Evolutionary conservation across 108 stramenopile species (phyloP), one percentile per base, ranked within the genome.

Genomic region (Nitzschia sp.): DNA sequence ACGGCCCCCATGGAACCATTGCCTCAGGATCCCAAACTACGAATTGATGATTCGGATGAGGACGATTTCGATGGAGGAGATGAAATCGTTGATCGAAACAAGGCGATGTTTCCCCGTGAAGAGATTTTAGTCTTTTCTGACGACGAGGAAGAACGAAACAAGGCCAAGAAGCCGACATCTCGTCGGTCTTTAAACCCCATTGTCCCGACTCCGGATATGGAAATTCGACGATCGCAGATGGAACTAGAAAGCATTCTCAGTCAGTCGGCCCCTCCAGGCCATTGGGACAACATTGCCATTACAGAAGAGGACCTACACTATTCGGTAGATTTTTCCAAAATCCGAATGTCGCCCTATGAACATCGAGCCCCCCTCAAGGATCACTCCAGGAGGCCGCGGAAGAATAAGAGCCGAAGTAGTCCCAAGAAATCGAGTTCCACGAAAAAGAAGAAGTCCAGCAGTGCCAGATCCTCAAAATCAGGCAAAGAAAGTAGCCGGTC

Each of bases 321-420:
- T 51, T 51, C 49, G 4, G n/a, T 19, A 9, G n/a, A 51, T 4
- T 51, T 51, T 19, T 21, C 49, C 17, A 19, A 23, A 51, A n/a
- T 51, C 13, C 38, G 49, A n/a, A 51, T 62, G 6, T 62, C 61
- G 15, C 61, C 61, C 4, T 24, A 15, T 13, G 61, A 62, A 26
- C 25, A 42, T 26, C 8, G 31, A 26, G 61, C 61, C 15, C 61
- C 61, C 19, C 61, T 62, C 36, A 62, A 62, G 38, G 61, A 62
- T 42, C 61, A 62, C 24, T 62, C 61, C 2, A 42, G 13, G 19
- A 18, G 61, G 23, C 42, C 61, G 21, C 36, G 42, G 6, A 62
- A 62, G 26, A 45, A 23, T 25, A 1, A 24, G 26, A 51, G 21
- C 5, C 21, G 19, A 17, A 51, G 21, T 8, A 15, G 15, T 42